These are phyloP conservation scores for Saccharomycopsis capsularis DNA, from an alignment of 805 yeast genomes.

Conservation along the genomic window DNA sequence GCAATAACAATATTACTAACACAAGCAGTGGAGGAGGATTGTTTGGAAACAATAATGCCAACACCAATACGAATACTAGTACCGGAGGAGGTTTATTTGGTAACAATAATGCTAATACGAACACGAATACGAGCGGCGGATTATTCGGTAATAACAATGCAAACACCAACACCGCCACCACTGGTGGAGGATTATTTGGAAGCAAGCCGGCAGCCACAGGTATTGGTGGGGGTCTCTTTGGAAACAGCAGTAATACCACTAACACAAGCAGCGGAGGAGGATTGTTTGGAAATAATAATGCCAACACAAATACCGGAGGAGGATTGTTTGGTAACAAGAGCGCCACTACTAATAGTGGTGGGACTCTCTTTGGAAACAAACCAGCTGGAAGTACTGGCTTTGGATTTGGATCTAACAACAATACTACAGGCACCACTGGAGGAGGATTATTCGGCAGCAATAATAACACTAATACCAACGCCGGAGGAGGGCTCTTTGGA, in stretches of 20 bases:
- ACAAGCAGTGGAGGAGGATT: constrained; percentile 25
- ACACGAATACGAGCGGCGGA: constrained; percentile 23
- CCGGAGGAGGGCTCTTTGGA: constrained; percentile 31
- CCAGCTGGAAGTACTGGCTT: constrained; percentile 21
- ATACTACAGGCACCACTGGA: constrained; percentile 18
- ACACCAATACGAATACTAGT: too few relatives aligned
- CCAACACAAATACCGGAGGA: constrained; percentile 23
- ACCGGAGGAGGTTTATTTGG: constrained; percentile 28
- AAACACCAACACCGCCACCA: constrained; percentile 21
- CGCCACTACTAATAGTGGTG: constrained; percentile 22
- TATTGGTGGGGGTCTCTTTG: constrained; percentile 28
- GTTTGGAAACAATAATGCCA: constrained; percentile 26
- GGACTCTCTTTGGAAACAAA: constrained; percentile 29
- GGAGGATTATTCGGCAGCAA: constrained; percentile 32
- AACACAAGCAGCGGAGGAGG: constrained; percentile 24
- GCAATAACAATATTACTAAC: constrained; percentile 17
- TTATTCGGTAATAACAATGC: constrained; percentile 30
- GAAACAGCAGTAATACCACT: constrained; percentile 22
- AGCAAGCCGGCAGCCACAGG: constrained; percentile 26
- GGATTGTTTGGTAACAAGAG: constrained; percentile 27
- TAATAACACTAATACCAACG: constrained; percentile 18
- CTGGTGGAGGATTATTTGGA: constrained; percentile 37
- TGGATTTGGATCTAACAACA: constrained; percentile 31
- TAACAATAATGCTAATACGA: constrained; percentile 21
- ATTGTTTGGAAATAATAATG: constrained; percentile 26